Conservation (phyloP, 805 yeast genomes). For the Candida qinlingensis region DNA sequence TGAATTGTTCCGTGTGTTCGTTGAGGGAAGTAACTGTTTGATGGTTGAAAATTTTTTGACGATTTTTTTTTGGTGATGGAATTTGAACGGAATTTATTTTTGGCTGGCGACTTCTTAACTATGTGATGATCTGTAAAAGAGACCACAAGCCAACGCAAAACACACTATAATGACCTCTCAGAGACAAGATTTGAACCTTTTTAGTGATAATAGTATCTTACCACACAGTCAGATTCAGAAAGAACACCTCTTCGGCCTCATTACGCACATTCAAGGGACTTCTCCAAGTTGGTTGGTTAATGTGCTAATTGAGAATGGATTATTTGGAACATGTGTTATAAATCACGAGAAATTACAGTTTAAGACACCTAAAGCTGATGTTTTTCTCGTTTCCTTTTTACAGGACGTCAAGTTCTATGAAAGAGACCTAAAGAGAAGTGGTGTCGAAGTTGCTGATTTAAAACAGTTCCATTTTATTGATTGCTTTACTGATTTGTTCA, state of each 20-base stretch:
- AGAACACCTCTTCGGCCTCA: constrained; percentile 24
- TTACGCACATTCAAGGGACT: constrained; percentile 46
- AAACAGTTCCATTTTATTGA: constrained; percentile 37
- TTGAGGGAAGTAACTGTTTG: background rate
- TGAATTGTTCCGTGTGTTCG: background rate
- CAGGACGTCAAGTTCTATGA: constrained; percentile 27
- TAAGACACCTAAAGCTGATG: constrained; percentile 18
- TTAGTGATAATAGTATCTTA: constrained; percentile 43
- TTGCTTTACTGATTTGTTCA: constrained; percentile 41
- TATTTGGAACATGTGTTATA: constrained; percentile 22
- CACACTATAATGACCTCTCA: constrained; percentile 29
- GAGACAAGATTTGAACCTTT: constrained; percentile 54
- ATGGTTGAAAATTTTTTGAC: background rate
- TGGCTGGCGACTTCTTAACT: background rate
- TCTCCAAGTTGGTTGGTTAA: constrained; percentile 60
- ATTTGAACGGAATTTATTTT: background rate
- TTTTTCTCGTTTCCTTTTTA: constrained; percentile 31
- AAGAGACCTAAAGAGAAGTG: constrained; percentile 35
- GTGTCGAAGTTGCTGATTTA: constrained; percentile 29
- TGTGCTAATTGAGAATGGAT: constrained; percentile 46
- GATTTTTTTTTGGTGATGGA: background rate
- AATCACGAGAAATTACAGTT: constrained; percentile 15
- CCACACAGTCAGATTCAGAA: constrained; percentile 20
- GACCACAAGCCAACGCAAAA: background rate
- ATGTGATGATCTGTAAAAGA: background rate